A percentile compares a stretch with the other conserved stretches of the same genome.
Evolutionary conservation across 176 grass and related monocot species (phyloP).

Genomic region (Aegilops speltoides): DNA sequence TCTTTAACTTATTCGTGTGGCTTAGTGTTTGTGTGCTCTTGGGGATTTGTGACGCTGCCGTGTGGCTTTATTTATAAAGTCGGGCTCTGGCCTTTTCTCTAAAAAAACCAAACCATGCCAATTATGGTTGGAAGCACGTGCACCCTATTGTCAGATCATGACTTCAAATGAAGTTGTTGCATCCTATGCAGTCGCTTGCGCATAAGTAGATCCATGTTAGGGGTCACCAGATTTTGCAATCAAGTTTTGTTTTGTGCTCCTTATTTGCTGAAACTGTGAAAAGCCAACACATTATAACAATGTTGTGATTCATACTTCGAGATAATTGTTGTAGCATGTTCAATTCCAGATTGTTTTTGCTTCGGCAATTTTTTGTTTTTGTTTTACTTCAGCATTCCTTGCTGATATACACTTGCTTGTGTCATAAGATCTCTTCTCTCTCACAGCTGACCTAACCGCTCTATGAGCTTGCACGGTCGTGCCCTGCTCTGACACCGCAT

Average conservation of each 20-base stretch:
- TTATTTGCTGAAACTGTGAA: background rate
- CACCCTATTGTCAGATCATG: background rate
- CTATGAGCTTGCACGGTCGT: background rate
- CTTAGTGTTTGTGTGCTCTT: no score
- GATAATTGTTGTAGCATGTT: background rate
- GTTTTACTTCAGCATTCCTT: background rate
- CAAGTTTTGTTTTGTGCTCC: background rate
- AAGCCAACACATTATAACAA: background rate
- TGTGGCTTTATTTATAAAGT: no score
- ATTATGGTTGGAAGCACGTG: background rate
- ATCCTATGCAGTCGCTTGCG: background rate
- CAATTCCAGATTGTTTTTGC: background rate
- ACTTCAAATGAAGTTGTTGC: background rate
- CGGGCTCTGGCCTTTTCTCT: no score
- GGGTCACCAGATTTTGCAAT: background rate
- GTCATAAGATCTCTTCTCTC: background rate
- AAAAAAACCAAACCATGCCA: slow-evolving; percentile 14
- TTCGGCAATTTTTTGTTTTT: background rate
- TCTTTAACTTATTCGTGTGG: no score
- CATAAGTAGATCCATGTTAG: background rate
- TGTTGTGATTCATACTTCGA: background rate
- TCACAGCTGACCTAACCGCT: background rate
- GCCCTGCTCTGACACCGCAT: no score
- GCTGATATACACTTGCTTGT: background rate
- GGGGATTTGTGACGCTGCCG: no score